These are phyloP conservation scores for Pestalotiopsis sp. DNA, from an alignment of 2,329 filamentous ascomycete species.

Conservation along the genomic window DNA sequence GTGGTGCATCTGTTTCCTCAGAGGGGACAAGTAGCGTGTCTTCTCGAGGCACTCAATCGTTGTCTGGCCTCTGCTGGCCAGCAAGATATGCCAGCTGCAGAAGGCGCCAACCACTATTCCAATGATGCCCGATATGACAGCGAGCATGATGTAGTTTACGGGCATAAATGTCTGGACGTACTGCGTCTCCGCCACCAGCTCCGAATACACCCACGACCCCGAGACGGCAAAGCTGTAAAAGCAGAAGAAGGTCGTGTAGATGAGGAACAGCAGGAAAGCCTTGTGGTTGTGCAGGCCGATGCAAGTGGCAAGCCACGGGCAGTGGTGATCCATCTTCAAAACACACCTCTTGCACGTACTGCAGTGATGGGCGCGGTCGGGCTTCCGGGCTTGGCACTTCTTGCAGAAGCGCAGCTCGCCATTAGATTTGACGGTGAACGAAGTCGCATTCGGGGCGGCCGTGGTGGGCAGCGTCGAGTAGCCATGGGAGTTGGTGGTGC, in stretches of 20 bases:
- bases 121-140: constrained; percentile 87
- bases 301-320: constrained; percentile 95
- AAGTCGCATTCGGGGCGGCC: constrained; percentile 63
- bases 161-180: constrained; percentile 80
- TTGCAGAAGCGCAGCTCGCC: constrained; percentile 92
- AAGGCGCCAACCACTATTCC: constrained; percentile 88
- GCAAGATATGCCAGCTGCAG: constrained; percentile 86
- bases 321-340: constrained; percentile 99
- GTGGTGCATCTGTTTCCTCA: constrained; percentile 71
- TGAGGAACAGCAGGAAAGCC: constrained; percentile 87
- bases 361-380: constrained; percentile 95
- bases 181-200: constrained; percentile 72
- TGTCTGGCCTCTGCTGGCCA: constrained; percentile 80
- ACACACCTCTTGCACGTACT: constrained; percentile 93
- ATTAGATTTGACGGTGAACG: constrained; percentile 90
- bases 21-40: constrained; percentile 85
- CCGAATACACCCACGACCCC: constrained; percentile 80
- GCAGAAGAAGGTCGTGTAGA: constrained; percentile 87
- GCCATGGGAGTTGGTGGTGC: constrained; percentile 64
- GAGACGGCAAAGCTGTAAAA: constrained; percentile 79
- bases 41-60: constrained; percentile 97
- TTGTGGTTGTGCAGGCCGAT: constrained; percentile 96
- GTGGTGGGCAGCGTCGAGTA: constrained; percentile 84
- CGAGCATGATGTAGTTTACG: constrained; percentile 87
- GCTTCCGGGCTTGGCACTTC: constrained; percentile 93